These are phyloP conservation scores for Wickerhamiella qilinensis DNA, from an alignment of 805 yeast genomes.

Conservation along the genomic window DNA sequence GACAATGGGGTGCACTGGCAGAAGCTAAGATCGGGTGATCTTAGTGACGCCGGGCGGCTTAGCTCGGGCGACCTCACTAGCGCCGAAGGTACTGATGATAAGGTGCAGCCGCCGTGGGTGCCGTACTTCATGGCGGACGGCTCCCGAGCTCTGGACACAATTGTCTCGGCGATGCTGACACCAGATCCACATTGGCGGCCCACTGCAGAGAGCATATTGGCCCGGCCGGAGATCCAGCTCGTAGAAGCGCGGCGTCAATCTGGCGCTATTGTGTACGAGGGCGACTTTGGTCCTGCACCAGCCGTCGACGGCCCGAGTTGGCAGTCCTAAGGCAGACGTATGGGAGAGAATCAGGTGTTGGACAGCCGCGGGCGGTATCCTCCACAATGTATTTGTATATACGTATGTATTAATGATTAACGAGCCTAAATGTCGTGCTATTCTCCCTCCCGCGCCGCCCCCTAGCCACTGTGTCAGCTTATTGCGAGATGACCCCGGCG, in stretches of 20 bases:
- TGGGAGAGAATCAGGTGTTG: no score
- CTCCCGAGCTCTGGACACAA: constrained; percentile 51
- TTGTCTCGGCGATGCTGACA: constrained; percentile 78
- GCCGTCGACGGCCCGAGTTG: neutral
- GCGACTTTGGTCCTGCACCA: constrained; percentile 3
- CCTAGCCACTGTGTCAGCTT: no score
- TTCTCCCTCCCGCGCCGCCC: no score
- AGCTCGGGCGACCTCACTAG: constrained; percentile 42
- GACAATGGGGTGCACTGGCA: constrained; percentile 97
- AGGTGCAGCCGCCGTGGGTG: constrained; percentile 37
- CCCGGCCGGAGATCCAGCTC: constrained; percentile 42
- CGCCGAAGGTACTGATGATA: neutral
- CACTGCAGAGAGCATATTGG: constrained; percentile 56
- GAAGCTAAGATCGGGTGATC: constrained; percentile 82
- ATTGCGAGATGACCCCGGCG: no score
- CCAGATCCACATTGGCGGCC: constrained; percentile 75
- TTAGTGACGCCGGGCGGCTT: constrained; percentile 83
- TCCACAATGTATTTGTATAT: no score
- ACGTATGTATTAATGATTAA: no score
- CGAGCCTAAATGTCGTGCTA: no score
- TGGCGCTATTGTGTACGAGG: constrained; percentile 7
- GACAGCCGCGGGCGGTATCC: no score
- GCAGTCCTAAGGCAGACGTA: neutral
- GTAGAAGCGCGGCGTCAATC: constrained; percentile 5
- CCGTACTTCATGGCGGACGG: constrained; percentile 71